Evolutionary conservation across 768 basidiomycete species (phyloP).

Genomic region (Suillus fuscotomentosus): DNA sequence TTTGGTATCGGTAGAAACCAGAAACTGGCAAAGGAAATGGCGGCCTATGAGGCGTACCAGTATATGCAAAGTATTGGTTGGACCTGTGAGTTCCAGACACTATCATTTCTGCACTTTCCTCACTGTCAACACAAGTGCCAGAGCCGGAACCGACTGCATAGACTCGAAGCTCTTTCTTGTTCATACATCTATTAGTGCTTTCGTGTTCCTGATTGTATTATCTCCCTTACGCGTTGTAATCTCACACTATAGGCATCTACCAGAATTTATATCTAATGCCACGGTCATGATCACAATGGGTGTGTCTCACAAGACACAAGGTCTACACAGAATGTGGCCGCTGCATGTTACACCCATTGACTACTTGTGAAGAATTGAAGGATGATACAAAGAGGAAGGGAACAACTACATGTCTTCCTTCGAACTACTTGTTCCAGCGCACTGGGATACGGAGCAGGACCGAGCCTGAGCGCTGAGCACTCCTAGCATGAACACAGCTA

Average conservation of each 20-base stretch:
- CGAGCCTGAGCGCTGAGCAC: too few relatives aligned
- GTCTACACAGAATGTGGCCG: neutral
- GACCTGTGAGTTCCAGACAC: conserved; percentile 28
- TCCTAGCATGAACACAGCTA: neutral
- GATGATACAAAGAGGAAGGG: neutral
- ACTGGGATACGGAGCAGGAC: too few relatives aligned
- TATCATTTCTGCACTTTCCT: neutral
- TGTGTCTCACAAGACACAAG: neutral
- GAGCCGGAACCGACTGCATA: neutral
- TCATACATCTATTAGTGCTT: neutral
- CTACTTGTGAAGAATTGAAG: neutral
- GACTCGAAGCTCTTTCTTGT: neutral
- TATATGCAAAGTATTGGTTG: conserved; percentile 42
- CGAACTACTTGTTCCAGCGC: too few relatives aligned
- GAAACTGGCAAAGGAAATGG: conserved; percentile 64
- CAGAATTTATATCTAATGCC: neutral
- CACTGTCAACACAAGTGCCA: neutral
- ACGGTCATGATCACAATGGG: neutral
- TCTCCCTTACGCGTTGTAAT: neutral
- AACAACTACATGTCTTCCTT: neutral
- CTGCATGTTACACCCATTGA: neutral
- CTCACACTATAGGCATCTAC: neutral
- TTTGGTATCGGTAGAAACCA: conserved; percentile 54
- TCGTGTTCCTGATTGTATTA: neutral
- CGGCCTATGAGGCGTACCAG: conserved; percentile 54